Base-by-base conservation (phyloP, 116 monocot genomes). In the Posidonia oceanica region DNA sequence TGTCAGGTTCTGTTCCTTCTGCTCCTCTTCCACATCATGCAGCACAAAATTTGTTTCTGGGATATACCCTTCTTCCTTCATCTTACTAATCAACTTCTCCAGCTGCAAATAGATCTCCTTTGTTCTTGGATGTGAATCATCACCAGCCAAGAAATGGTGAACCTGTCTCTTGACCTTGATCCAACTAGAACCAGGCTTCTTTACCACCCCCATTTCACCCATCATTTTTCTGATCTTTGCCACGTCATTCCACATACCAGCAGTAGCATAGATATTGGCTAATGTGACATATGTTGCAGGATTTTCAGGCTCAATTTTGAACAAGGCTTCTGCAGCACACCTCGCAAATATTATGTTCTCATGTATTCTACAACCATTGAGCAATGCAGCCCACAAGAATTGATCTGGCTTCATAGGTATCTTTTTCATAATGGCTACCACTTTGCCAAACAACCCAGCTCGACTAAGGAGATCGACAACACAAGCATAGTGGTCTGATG, bases 371-470 rank as follows among this genome's bases (percentile, higher is more conserved):
- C 87, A 88, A 14, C 91, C 89, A 77, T 80, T 81, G 56, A 96
- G 84, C 80, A 96, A 78, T 17, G 96, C 88, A 67, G 96, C 79
- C 96, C 96, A 96, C 64, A 89, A 70, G 63, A 88, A 96, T 54
- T 91, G 91, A 62, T 87, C 81, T 12, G 88, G 86, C 67, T 83
- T 91, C 74, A 89, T 70, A 1, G 86, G 77, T 89, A 96, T 91
- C 14, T 58, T 81, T 59, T 58, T 36, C 3, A 89, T 89, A 2
- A 91, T 85, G 57, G 86, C 87, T 57, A 86, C 85, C 36, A 76
- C 87, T 82, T 89, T 74, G 17, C 70, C 42, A 56, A 96, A 86
- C 48, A 68, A 72, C 23, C 87, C 91, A 12, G 86, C 73, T n/a
- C 96, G 79, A 44, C 96, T 86, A 57, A 96, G 83, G 20, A 96